Evolutionary conservation across 73 alveolate species (phyloP), one percentile per base, ranked within the genome.

Genomic region (Breviolum minutum): DNA sequence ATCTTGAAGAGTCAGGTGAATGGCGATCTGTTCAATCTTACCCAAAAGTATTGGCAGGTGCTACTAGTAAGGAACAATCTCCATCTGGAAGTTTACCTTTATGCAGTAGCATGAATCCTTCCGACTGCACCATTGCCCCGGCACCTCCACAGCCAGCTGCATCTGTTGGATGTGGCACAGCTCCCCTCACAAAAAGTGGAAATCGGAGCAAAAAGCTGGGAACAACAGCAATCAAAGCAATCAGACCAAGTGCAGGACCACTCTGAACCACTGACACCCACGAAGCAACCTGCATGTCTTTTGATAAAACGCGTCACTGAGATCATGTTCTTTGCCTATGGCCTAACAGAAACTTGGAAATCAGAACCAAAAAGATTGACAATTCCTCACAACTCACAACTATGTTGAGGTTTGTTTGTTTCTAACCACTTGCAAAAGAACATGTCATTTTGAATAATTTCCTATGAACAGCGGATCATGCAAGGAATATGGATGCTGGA

Each of bases 91-190:
- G 61, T 77, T 9, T 40, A 40, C 54, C 54, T 40, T 40, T 40
- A 22, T 26, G 16, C 61, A n/a, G 86, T 8, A 32, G 32, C 16
- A 32, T 77, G n/a, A 14, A 10, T 20, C 80, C n/a, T 20, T 70
- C n/a, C 29, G 29, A 2, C 29, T 70, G 80, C 20, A 54, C 14
- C 86, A 40, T 40, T 40, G 76, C 16, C 8, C 76, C 95, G 40
- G 95, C 77, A 24, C 98, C 66, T 74, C 98, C 98, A 76, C 98
- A 92, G 19, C 98, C 98, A 8, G 98, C 98, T 26, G 98, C 98
- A 26, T 92, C 98, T 7, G 68, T 17, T 6, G 86, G 86, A 82
- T 92, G 98, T n/a, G 98, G 98, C 66, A 92, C 98, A 79, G 19
- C 29, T 29, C 91, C 98, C 98, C 98, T 92, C 54, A 40, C 54